Base-by-base conservation (phyloP, 2,329 filamentous ascomycete species). In the Pseudonectria foliicola region DNA sequence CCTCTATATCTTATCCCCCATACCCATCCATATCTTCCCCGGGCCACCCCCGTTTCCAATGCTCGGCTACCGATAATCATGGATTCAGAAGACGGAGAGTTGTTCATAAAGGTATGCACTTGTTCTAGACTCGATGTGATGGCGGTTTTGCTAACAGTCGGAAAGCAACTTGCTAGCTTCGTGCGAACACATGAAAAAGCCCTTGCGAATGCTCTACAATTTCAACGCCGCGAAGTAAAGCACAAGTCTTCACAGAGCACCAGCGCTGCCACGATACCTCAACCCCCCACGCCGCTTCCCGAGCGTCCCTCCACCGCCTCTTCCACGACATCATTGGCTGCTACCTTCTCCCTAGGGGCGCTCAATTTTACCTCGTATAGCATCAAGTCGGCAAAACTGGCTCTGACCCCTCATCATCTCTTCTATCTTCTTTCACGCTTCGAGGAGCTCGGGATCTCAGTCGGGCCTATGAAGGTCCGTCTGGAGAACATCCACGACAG, bases 101-200 rank as follows among this genome's bases (percentile, higher is more conserved):
- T 84, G 65, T 93, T 92, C 67, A 79, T 92, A 66, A 92, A 89
- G 79, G 85, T 85, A 72, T 43, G 67, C 18, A 31, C 28, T 25
- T 10, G 25, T 21, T 30, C 25, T 30, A 10, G 25, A 13, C 18
- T 34, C 38, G 42, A 34, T 29, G 15, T 16, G 35, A 12, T 29
- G 40, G 21, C n/a, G 34, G 27, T 39, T 50, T 40, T 50, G 43
- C 61, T 67, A 42, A 64, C 52, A 42, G 26, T 14, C 25, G 21
- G 34, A 40, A 60, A 95, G 90, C 92, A 94, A 73, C 75, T 98
- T 60, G 89, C 90, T 58, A 82, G 82, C 66, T 96, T 95, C 65
- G 88, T 98, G 64, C 87, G 89, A 44, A 95, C 88, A 37, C 88
- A 98, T 69, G 92, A 98, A 66, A 94, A 94, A 67, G 90, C 89